Conservation (phyloP, 306 rosid genomes). For the Nissolia schottii region DNA sequence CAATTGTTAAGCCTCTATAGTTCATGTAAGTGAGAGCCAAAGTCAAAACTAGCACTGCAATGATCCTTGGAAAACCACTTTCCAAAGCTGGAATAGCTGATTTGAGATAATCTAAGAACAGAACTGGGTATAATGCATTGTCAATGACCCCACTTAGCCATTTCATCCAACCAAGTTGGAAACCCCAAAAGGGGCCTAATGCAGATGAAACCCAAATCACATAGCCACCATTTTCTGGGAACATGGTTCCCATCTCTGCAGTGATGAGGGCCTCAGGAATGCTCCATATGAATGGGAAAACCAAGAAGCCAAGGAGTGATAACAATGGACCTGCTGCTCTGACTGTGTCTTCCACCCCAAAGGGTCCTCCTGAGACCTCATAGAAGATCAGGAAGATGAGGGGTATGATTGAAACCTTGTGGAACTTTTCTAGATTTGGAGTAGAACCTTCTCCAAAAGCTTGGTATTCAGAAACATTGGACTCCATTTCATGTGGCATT, state of each 20-base stretch:
- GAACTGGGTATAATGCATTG: conserved; percentile 59
- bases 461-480: conserved; percentile 16
- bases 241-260: conserved; percentile 67
- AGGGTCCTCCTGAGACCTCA: conserved; percentile 72
- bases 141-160: conserved; percentile 75
- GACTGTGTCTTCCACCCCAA: conserved; percentile 62
- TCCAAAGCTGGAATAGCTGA: conserved; percentile 50
- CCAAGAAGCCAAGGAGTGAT: conserved; percentile 49
- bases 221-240: conserved; percentile 69
- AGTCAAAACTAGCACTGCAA: conserved; percentile 39
- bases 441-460: conserved; percentile 8
- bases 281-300: conserved; percentile 60
- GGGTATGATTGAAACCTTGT: conserved; percentile 32
- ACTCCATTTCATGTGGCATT: conserved; percentile 19
- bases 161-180: conserved; percentile 71
- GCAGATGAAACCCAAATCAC: conserved; percentile 73
- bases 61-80: conserved; percentile 43
- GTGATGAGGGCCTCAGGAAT: conserved; percentile 67
- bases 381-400: conserved; percentile 57
- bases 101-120: conserved; percentile 60
- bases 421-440: conserved; percentile 6
- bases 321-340: conserved; percentile 60
- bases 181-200: conserved; percentile 65
- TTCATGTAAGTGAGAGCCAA: conserved; percentile 53
- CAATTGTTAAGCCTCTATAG: conserved; percentile 63